Base-by-base conservation (phyloP, 345 rosid species). In the Pistacia integerrima region DNA sequence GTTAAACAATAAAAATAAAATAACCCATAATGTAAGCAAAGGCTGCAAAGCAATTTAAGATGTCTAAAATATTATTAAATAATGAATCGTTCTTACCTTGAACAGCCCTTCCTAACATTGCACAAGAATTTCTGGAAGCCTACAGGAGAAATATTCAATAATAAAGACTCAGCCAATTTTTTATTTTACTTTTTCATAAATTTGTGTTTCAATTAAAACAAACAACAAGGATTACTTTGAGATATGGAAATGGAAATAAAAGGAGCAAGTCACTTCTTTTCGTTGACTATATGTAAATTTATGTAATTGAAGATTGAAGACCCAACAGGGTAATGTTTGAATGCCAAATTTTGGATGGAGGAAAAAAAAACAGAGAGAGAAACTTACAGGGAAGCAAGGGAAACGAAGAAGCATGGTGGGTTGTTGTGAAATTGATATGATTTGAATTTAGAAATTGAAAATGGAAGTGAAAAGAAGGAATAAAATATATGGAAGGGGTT, bases 41-140 rank as follows among this genome's bases (percentile, higher is more conserved):
- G 9, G 46, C 9, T 41, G 33, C 1, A 74, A 66, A 56, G 68
- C 17, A 73, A 65, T 11, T 67, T 61, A 65, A 17, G 60, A 61
- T 25, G 41, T 16, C 66, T 35, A 38, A 58, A n/a, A 68, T 74
- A 63, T 17, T 10, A 67, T 9, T 12, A 2, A 25, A 77, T 9
- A 59, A 62, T 9, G 36, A 60, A 65, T 56, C 57, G 74, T 8
- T 68, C 88, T 85, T 79, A 84, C 93, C 88, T 78, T 80, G 41
- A 18, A 76, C 30, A 35, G 64, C 44, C 72, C 73, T 73, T 69
- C 80, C 84, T 25, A 83, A 65, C 41, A 74, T 73, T 77, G 71
- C 81, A 48, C 74, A 60, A 49, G 73, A 65, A 81, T 71, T 75
- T 73, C 72, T 48, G 13, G 49, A 55, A 69, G 57, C 71, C 89